These are phyloP conservation scores for Calonectria leucothoes DNA, from an alignment of 2,329 filamentous ascomycete species.

Conservation along the genomic window DNA sequence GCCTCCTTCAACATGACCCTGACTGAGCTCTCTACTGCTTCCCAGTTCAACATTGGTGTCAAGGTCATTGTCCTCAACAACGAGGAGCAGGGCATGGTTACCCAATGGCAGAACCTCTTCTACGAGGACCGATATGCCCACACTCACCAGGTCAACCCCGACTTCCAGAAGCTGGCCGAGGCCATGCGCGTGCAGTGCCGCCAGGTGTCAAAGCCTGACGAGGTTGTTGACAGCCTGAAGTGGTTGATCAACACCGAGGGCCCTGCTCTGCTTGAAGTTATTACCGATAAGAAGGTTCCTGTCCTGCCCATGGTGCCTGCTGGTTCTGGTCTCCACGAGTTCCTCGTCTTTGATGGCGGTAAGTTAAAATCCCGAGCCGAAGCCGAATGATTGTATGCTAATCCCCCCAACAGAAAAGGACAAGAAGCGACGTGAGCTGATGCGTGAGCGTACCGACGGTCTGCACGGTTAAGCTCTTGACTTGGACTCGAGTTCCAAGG, in stretches of 20 bases:
- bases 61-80: constrained; percentile 97
- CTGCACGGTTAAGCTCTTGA: constrained; percentile 50
- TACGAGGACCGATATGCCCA: constrained; percentile 94
- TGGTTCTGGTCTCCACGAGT: constrained; percentile 90
- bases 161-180: constrained; percentile 92
- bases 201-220: constrained; percentile 78
- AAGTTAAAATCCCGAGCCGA: constrained; percentile 24
- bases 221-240: constrained; percentile 81
- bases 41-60: constrained; percentile 96
- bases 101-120: constrained; percentile 98
- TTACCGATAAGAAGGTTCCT: constrained; percentile 91
- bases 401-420: constrained; percentile 69
- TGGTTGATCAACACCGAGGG: constrained; percentile 93
- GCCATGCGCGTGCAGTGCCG: constrained; percentile 88
- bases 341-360: constrained; percentile 65
- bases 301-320: constrained; percentile 98
- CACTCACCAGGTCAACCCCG: constrained; percentile 94
- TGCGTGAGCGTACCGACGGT: constrained; percentile 71
- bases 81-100: constrained; percentile 98
- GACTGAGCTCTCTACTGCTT: constrained; percentile 91
- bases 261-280: constrained; percentile 91
- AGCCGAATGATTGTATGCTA: constrained; percentile 45
- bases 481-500: not conserved
- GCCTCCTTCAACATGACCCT: constrained; percentile 99
- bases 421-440: constrained; percentile 72